Evolutionary conservation across 306 rosid genomes (phyloP).

Genomic region (Vicia villosa): DNA sequence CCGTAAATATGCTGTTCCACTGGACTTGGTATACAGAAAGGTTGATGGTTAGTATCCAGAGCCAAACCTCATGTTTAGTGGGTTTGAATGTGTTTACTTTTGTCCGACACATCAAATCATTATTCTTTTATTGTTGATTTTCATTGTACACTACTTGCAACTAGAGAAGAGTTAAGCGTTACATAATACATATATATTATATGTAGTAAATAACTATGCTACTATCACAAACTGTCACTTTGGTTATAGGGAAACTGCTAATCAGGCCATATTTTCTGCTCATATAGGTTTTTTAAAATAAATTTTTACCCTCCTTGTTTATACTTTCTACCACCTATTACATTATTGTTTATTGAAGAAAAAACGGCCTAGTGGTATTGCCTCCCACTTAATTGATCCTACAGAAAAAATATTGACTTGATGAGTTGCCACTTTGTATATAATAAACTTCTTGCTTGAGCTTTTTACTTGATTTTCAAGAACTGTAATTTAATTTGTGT

Average conservation of each 20-base stretch:
- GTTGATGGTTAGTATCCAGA: slow-evolving; percentile 71
- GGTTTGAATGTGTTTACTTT: slow-evolving; percentile 16
- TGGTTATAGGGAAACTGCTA: background rate
- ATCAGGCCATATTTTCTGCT: slow-evolving; percentile 1
- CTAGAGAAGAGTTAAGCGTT: background rate
- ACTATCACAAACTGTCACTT: background rate
- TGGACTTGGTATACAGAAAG: slow-evolving; percentile 61
- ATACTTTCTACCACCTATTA: background rate
- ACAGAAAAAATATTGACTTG: slow-evolving; percentile 10
- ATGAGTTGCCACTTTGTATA: slow-evolving; percentile 9
- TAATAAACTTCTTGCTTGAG: background rate
- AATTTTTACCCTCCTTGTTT: background rate
- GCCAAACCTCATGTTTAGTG: slow-evolving; percentile 16
- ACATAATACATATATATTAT: background rate
- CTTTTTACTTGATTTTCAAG: slow-evolving; percentile 30
- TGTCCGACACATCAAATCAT: slow-evolving; percentile 11
- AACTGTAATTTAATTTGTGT: slow-evolving; percentile 19
- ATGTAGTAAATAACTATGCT: background rate
- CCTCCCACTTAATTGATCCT: slow-evolving; percentile 7
- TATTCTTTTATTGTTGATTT: background rate
- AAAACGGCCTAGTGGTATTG: background rate
- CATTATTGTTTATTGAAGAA: background rate
- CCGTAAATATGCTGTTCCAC: slow-evolving; percentile 78
- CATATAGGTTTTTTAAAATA: background rate
- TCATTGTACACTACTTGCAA: slow-evolving; percentile 16